Evolutionary conservation across 345 rosid genomes (phyloP).

Genomic region (Citrus sp.): DNA sequence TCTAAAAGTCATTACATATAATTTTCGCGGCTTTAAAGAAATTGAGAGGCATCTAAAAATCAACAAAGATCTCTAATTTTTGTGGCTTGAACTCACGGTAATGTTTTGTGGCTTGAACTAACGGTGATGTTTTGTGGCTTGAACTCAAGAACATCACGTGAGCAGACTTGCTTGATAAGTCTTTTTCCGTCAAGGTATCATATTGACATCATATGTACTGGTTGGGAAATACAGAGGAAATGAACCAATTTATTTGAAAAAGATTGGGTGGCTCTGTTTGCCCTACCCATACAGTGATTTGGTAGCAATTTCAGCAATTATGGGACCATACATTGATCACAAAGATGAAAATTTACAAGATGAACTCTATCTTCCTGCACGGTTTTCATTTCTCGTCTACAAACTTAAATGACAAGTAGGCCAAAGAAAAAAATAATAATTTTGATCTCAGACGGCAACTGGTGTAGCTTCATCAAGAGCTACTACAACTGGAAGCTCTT

Average conservation of each 20-base stretch:
- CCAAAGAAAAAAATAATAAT: background rate
- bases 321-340: too few relatives aligned
- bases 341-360: background rate
- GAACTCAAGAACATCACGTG: background rate
- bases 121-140: constrained; percentile 4
- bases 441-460: constrained; percentile 37
- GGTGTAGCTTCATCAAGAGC: constrained; percentile 68
- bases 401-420: background rate
- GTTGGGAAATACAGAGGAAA: background rate
- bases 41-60: background rate
- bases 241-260: constrained; percentile 12
- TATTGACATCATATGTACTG: background rate
- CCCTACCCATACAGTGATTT: too few relatives aligned
- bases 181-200: constrained; percentile 7
- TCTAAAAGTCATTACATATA: background rate
- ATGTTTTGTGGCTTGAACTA: background rate
- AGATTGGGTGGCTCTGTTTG: background rate
- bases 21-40: background rate
- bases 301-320: too few relatives aligned
- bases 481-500: constrained; percentile 76
- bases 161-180: background rate
- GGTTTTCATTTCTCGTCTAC: constrained; percentile 19
- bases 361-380: constrained; percentile 22
- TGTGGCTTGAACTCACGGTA: background rate
- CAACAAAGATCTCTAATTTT: background rate